Conservation (phyloP, 192 early-diverging fungal genomes). For the Diversispora epigaea region DNA sequence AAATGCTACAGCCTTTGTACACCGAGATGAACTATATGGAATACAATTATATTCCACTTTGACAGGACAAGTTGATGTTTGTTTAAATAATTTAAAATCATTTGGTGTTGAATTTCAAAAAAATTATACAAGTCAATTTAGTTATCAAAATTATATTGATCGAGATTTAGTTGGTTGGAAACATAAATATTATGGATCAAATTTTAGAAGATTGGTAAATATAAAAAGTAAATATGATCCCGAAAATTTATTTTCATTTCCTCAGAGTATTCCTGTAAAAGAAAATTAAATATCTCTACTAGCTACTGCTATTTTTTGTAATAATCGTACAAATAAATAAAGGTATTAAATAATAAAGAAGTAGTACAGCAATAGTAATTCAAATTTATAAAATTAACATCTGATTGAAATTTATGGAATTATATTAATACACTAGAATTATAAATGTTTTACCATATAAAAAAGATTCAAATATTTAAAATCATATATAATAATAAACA, state of each 20-base stretch:
- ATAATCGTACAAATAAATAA: too few species aligned
- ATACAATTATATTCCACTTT: conserved; percentile 44
- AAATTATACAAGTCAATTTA: background rate
- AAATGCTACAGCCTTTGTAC: conserved; percentile 38
- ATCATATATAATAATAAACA: too few species aligned
- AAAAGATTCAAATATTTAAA: too few species aligned
- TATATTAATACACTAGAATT: too few species aligned
- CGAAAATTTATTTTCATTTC: conserved; percentile 39
- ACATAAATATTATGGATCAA: conserved; percentile 41
- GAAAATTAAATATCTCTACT: too few species aligned
- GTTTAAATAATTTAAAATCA: background rate
- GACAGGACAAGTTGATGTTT: background rate
- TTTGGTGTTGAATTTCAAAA: background rate
- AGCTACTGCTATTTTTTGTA: too few species aligned
- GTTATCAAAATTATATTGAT: conserved; percentile 45
- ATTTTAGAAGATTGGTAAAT: conserved; percentile 32
- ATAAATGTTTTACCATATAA: too few species aligned
- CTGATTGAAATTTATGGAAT: too few species aligned
- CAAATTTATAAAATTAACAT: too few species aligned
- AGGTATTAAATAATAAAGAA: too few species aligned
- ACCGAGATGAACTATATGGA: conserved; percentile 37
- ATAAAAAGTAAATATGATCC: conserved; percentile 38
- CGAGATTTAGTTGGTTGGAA: conserved; percentile 36
- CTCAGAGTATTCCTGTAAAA: conserved; percentile 40
- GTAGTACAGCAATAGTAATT: too few species aligned